Evolutionary conservation across 192 early-diverging fungal species (phyloP), one percentile per base, ranked within the genome.

Genomic region (Umbelopsis isabellina): DNA sequence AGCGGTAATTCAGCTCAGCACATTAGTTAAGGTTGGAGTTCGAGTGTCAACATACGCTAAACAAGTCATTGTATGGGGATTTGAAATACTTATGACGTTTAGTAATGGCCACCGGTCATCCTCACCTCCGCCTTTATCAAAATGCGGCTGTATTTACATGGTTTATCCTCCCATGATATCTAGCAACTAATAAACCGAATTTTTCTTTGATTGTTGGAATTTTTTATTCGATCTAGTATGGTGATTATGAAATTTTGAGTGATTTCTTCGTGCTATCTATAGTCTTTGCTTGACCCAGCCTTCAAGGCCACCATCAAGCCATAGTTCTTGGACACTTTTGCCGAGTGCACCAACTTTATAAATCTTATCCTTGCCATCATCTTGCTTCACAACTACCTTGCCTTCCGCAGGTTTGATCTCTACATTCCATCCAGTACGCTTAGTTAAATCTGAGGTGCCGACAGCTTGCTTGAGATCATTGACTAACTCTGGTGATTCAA

Each of bases 251-350:
- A 10, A 18, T 49, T 21, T 20, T 33, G n/a, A 16, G 11, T 18
- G 25, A 8, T 13, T 30, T 30, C 27, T 30, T 16, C 10, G 0
- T 2, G 2, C 55, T 35, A 16, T 66, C 46, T 70, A 82, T 79
- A 91, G 83, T 68, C 87, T 87, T 48, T 84, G 81, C 66, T 90
- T 93, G 53, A 99, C 94, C 97, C 97, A 99, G 58, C 90, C 92
- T 79, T 99, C 97, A 51, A 99, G 84, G 37, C 96, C 97, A 25
- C 92, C 94, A 21, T 89, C 94, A 37, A 98, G 89, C 83, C 97
- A 91, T 69, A 99, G 82, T 82, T 99, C 97, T 84, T 99, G 97
- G n/a, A 97, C 95, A 49, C 94, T 95, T 83, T 80, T 91, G n/a
- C 97, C 97, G 21, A 94, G 77, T 33, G 71, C 77, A 2, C 80